Evolutionary conservation across 768 basidiomycete genomes (phyloP).

Genomic region (Agrocybe chaxingu): DNA sequence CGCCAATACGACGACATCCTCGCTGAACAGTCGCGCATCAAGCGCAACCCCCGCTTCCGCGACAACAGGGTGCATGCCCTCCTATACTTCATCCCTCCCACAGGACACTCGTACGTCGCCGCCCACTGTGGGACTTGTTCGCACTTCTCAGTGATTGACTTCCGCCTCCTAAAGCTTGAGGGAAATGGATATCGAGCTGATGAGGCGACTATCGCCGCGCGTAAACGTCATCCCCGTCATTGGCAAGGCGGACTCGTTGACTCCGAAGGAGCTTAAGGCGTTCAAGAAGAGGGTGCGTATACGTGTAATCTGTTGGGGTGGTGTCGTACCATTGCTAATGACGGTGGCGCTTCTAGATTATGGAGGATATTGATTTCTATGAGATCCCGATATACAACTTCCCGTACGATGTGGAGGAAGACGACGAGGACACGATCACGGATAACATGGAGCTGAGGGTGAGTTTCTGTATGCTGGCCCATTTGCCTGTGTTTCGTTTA

Average conservation of each 20-base stretch:
- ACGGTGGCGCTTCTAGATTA: slow-evolving; percentile 46
- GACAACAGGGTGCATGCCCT: slow-evolving; percentile 88
- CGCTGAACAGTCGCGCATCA: slow-evolving; percentile 84
- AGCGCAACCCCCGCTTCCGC: slow-evolving; percentile 88
- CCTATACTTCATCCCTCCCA: slow-evolving; percentile 89
- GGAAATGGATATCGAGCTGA: slow-evolving; percentile 92
- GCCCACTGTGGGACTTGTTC: background rate
- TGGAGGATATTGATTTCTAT: slow-evolving; percentile 92
- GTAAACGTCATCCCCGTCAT: slow-evolving; percentile 94
- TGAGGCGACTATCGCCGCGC: slow-evolving; percentile 84
- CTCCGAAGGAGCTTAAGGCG: slow-evolving; percentile 70
- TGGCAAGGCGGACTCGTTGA: slow-evolving; percentile 87
- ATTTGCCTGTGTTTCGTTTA: background rate
- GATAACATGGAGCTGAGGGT: slow-evolving; percentile 89
- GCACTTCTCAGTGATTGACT: slow-evolving; percentile 1
- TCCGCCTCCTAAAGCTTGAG: slow-evolving; percentile 47
- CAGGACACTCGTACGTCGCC: slow-evolving; percentile 71
- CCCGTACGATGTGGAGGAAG: slow-evolving; percentile 91
- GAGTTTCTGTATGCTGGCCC: slow-evolving; percentile 17
- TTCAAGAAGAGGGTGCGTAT: slow-evolving; percentile 75
- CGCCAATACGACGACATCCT: slow-evolving; percentile 92
- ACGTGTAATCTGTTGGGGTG: background rate
- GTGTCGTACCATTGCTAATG: no score
- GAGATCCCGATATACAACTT: slow-evolving; percentile 92
- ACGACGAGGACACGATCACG: slow-evolving; percentile 87